Evolutionary conservation across 352 stramenopile species (phyloP).

Genomic region (Phytophthora palmivora): DNA sequence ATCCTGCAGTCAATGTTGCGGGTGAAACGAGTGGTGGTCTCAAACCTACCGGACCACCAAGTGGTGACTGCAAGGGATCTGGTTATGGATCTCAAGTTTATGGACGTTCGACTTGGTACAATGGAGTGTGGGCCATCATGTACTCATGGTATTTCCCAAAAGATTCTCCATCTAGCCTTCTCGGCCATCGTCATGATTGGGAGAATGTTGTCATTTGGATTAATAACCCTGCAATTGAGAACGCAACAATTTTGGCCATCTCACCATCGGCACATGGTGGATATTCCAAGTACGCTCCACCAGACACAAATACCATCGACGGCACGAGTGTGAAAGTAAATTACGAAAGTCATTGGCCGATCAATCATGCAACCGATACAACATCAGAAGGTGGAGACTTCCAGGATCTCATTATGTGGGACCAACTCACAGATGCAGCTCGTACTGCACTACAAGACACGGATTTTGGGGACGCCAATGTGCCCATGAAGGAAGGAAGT

Average conservation of each 20-base stretch:
- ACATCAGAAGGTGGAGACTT: slow-evolving; percentile 5
- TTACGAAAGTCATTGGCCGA: no score
- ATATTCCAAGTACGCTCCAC: slow-evolving; percentile 11
- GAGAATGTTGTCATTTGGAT: slow-evolving; percentile 2
- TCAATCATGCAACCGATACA: slow-evolving; percentile 19
- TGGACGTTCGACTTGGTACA: background rate
- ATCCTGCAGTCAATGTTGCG: background rate
- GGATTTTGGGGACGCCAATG: slow-evolving; percentile 29
- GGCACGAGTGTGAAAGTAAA: background rate
- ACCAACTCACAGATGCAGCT: no score
- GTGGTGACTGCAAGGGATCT: background rate
- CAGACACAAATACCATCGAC: background rate
- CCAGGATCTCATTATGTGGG: slow-evolving; percentile 16
- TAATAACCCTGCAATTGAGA: background rate
- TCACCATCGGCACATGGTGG: slow-evolving; percentile 1
- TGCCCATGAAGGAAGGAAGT: slow-evolving; percentile 30
- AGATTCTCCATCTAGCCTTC: background rate
- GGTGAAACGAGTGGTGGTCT: background rate
- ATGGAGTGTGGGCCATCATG: slow-evolving; percentile 1
- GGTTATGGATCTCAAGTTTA: background rate
- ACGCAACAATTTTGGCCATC: background rate
- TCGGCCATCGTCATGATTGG: background rate
- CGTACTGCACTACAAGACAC: slow-evolving; percentile 25
- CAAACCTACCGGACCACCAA: background rate
- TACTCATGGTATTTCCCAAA: slow-evolving; percentile 4